These are phyloP conservation scores for Candida xyloterini DNA, from an alignment of 805 yeast genomes.

Conservation along the genomic window DNA sequence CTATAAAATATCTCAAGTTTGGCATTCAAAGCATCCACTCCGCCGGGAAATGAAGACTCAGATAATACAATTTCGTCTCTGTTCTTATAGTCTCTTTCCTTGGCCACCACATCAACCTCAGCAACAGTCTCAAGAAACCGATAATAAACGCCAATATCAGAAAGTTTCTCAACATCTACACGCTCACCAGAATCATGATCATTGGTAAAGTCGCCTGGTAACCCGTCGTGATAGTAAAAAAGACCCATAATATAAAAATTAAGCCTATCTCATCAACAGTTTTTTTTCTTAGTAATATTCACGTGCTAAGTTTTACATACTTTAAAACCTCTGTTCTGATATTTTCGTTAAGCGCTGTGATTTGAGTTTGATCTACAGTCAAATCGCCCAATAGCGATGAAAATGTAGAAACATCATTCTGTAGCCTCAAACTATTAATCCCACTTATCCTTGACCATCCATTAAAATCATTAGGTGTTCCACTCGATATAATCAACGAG, in stretches of 20 bases:
- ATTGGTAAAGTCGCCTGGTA: constrained; percentile 56
- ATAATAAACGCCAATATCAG: constrained; percentile 67
- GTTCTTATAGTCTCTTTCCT: constrained; percentile 70
- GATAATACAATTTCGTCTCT: constrained; percentile 68
- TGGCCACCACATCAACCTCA: constrained; percentile 65
- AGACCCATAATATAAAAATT: constrained; percentile 14
- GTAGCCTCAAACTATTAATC: constrained; percentile 1
- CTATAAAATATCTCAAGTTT: constrained; percentile 70
- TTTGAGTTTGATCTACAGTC: constrained; percentile 2
- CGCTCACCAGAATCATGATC: constrained; percentile 68
- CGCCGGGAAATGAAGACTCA: constrained; percentile 58
- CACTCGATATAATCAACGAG: constrained; percentile 4
- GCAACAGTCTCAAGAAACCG: constrained; percentile 46
- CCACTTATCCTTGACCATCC: constrained; percentile 11
- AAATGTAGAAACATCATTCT: constrained; percentile 1
- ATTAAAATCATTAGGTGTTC: constrained; percentile 5
- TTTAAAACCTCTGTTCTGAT: constrained; percentile 7
- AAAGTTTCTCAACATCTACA: constrained; percentile 50
- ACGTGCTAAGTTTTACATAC: constrained; percentile 12
- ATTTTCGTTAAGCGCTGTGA: constrained; percentile 1
- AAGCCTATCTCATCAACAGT: too few relatives aligned
- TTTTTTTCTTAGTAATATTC: constrained; percentile 5
- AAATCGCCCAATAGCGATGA: not conserved
- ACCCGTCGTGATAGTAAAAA: constrained; percentile 61
- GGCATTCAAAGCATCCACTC: constrained; percentile 53